Evolutionary conservation across 2,329 filamentous ascomycete genomes (phyloP).

Genomic region (Pseudocercospora fijiensis): DNA sequence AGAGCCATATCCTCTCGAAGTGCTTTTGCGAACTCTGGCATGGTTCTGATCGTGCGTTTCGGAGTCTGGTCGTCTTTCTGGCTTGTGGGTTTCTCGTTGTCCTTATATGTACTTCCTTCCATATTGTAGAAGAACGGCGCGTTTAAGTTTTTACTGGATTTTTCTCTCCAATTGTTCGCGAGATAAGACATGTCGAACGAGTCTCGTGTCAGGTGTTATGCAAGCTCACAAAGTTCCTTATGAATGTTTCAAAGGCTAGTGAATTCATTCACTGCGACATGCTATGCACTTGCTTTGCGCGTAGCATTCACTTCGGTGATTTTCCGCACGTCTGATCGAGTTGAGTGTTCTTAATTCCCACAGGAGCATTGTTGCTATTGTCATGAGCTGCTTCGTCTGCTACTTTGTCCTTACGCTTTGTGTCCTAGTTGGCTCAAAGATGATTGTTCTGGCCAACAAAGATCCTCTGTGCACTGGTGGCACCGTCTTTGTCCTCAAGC

Average conservation of each 20-base stretch:
- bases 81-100: background rate
- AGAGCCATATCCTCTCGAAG: background rate
- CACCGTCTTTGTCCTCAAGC: background rate
- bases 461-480: background rate
- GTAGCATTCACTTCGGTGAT: no score
- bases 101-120: background rate
- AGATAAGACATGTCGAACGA: background rate
- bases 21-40: background rate
- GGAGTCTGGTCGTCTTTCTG: background rate
- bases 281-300: no score
- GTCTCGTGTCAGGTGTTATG: background rate
- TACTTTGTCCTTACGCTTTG: background rate
- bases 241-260: background rate
- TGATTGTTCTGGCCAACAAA: background rate
- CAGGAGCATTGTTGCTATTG: background rate
- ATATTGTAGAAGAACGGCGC: background rate
- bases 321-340: background rate
- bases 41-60: background rate
- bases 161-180: background rate
- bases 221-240: background rate
- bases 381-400: background rate
- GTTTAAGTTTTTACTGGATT: background rate
- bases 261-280: background rate
- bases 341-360: background rate
- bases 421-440: background rate